Evolutionary conservation across 345 rosid genomes (phyloP).

Genomic region (Rhodamnia rubescens): DNA sequence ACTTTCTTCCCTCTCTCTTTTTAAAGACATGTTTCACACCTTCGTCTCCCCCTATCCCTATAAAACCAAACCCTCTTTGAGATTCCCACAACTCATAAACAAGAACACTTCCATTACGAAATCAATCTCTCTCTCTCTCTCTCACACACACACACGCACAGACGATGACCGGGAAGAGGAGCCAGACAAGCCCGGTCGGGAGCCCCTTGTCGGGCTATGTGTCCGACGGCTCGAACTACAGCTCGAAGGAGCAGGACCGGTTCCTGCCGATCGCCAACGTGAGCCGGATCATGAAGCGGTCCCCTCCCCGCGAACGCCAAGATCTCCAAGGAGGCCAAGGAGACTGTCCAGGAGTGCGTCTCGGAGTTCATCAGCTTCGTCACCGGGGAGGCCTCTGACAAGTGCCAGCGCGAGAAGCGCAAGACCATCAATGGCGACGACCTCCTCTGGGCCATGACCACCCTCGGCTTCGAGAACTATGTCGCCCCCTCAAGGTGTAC

Average conservation of each 20-base stretch:
- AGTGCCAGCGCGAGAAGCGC: slow-evolving; percentile 13
- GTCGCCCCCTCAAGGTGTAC: slow-evolving; percentile 8
- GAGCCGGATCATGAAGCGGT: slow-evolving; percentile 8
- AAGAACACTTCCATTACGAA: not conserved
- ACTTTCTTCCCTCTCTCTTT: not conserved
- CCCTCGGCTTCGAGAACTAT: slow-evolving; percentile 9
- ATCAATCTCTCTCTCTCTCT: not conserved
- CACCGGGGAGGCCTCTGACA: slow-evolving; percentile 13
- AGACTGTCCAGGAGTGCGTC: slow-evolving; percentile 14
- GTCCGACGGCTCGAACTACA: not conserved
- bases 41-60: not conserved
- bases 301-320: slow-evolving; percentile 8
- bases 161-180: not conserved
- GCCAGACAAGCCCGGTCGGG: not conserved
- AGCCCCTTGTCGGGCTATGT: not conserved
- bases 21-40: not conserved
- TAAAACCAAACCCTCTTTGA: not conserved
- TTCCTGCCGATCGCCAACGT: slow-evolving; percentile 12
- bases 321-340: slow-evolving; percentile 12
- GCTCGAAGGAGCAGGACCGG: slow-evolving; percentile 4
- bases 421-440: slow-evolving; percentile 15
- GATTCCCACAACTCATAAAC: not conserved
- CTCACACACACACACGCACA: too few species aligned
- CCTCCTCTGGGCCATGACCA: slow-evolving; percentile 14
- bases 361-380: slow-evolving; percentile 14